Base-by-base conservation (phyloP, 106 monocot species). In the Allium cepa region DNA sequence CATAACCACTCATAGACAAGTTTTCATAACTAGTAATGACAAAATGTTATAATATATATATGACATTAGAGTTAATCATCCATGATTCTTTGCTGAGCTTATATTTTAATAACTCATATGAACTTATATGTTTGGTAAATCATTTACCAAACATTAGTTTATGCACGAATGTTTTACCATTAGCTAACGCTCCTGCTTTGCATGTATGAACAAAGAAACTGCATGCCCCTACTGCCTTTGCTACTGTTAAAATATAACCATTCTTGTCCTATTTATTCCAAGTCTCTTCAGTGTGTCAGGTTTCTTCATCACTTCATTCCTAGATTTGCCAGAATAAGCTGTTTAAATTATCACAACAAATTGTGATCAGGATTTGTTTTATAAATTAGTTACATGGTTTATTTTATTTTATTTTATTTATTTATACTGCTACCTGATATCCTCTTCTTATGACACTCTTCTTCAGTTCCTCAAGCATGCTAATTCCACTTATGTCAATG, bases 251-350 rank as follows among this genome's bases (percentile, higher is more conserved):
- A 72, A 83, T n/a, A 95, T 18, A 95, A 80, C 91, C 95, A 95
- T 1, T 91, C 85, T 50, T 86, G 79, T 1, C 95, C 95, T n/a
- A 91, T 86, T 47, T 50, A 61, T 50, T 88, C 88, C 0, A 22
- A 91, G 73, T 53, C 73, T 70, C 59, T 88, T 91, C 15, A 91
- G 88, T 1, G 66, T 78, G 28, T 91, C 77, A 16, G 91, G 77
- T 79, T 95, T 95, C 83, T 91, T 95, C 91, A 91, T 88, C 67
- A 88, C 77, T 66, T 95, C 95, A 48, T 91, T 60, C 95, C 95
- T 0, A 91, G 95, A 63, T 95, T 91, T 0, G 91, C 90, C 17
- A 95, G 47, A 11, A 81, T 81, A 36, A 95, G 81, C 95, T 95
- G 87, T 10, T 59, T 46, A 47, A 22, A 22, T 22, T 22, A 22